Evolutionary conservation across 129 eudicot genomes (phyloP).

Genomic region (Flaveria brownii): DNA sequence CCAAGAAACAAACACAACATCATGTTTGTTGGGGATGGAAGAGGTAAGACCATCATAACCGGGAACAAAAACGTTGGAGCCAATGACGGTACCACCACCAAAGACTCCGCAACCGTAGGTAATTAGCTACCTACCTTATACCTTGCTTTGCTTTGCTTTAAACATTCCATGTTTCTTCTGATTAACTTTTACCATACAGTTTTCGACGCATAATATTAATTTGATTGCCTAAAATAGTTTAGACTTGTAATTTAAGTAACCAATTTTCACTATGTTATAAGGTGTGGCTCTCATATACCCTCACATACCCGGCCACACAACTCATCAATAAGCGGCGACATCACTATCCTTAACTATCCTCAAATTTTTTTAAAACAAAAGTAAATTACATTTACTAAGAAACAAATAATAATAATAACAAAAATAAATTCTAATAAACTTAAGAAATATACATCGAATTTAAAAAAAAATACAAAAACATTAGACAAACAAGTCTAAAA

Average conservation of each 20-base stretch:
- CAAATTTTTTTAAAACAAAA: too few relatives aligned
- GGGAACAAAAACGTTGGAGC: constrained; percentile 37
- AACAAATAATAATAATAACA: too few relatives aligned
- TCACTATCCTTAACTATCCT: too few relatives aligned
- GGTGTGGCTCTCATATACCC: too few relatives aligned
- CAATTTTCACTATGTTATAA: too few relatives aligned
- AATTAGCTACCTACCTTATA: neutral
- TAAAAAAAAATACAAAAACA: too few relatives aligned
- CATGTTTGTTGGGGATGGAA: constrained; percentile 61
- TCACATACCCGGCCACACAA: too few relatives aligned
- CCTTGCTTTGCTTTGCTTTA: neutral
- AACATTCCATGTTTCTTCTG: neutral
- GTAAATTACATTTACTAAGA: too few relatives aligned
- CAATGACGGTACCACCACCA: constrained; percentile 40
- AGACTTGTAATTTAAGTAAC: neutral
- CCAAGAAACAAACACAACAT: constrained; percentile 46
- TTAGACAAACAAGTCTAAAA: too few relatives aligned
- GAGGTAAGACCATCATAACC: constrained; percentile 49
- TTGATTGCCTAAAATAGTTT: neutral
- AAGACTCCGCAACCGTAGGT: constrained; percentile 57
- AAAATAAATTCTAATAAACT: too few relatives aligned
- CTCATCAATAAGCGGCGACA: too few relatives aligned
- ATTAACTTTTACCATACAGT: neutral
- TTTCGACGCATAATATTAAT: neutral
- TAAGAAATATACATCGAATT: too few relatives aligned